phyloP scores from a whole-genome alignment of 139 green algal species.

The Coelastrella sp. region DNA sequence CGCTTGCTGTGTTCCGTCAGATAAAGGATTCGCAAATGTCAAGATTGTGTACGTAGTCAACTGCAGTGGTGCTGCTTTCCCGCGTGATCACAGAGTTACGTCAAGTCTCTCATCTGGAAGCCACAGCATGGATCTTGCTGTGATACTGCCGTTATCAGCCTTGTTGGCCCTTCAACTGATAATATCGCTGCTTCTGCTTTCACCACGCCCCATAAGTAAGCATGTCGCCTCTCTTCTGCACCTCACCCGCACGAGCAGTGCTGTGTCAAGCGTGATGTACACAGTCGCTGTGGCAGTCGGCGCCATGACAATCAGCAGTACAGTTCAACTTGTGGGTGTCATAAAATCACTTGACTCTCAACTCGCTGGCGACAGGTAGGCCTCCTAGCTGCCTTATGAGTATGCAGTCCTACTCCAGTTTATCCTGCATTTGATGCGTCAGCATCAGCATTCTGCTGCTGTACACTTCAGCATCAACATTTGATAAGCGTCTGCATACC shows the following conservation, averaged over 20 bases:
- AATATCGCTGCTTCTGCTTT: not conserved
- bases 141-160: not conserved
- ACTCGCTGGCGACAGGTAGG: constrained; percentile 30
- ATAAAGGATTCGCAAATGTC: too few species aligned
- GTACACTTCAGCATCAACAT: too few species aligned
- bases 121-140: not conserved
- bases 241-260: not conserved
- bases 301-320: constrained; percentile 7
- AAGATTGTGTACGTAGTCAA: too few species aligned
- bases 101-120: not conserved
- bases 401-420: too few species aligned
- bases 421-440: too few species aligned
- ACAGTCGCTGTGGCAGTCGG: constrained; percentile 25
- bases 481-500: too few species aligned
- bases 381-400: too few species aligned
- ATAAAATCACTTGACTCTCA: not conserved
- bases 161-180: not conserved
- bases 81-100: too few species aligned
- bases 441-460: too few species aligned
- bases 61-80: too few species aligned
- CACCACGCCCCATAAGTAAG: not conserved
- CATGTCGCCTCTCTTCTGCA: constrained; percentile 2
- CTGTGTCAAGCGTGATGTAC: constrained; percentile 12
- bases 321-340: constrained; percentile 32
- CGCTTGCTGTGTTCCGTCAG: too few species aligned